Conservation (phyloP, 306 rosid species). For the Rosa chinensis region DNA sequence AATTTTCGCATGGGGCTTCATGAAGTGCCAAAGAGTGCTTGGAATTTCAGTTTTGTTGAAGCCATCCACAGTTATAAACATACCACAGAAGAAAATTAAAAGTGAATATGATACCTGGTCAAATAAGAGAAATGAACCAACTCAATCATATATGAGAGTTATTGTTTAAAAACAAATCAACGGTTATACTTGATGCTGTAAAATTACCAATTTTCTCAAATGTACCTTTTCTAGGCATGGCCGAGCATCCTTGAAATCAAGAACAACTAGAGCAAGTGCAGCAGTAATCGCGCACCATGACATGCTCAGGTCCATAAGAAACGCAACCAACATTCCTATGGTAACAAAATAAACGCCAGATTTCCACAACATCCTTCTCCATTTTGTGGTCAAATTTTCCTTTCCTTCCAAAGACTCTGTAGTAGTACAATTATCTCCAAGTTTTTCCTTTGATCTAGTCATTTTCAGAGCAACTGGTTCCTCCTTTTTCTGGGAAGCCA, state of each 20-base stretch:
- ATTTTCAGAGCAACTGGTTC: constrained; percentile 38
- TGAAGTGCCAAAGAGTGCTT: constrained; percentile 69
- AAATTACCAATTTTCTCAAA: not conserved
- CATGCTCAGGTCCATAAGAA: constrained; percentile 79
- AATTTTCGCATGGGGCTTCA: constrained; percentile 68
- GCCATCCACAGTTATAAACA: constrained; percentile 91
- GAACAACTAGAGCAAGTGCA: constrained; percentile 79
- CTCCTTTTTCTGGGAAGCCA: constrained; percentile 34
- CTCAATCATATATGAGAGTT: not conserved
- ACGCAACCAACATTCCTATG: constrained; percentile 70
- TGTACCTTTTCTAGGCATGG: constrained; percentile 85
- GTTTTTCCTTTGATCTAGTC: constrained; percentile 27
- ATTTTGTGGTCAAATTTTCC: constrained; percentile 27
- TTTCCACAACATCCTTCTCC: constrained; percentile 65
- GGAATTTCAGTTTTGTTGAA: constrained; percentile 89
- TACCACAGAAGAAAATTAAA: constrained; percentile 87
- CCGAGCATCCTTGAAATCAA: constrained; percentile 89
- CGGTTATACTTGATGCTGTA: not conserved
- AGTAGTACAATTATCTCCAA: constrained; percentile 15
- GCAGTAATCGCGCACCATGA: constrained; percentile 92
- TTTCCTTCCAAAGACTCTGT: constrained; percentile 30
- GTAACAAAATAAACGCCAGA: constrained; percentile 63
- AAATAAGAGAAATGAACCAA: constrained; percentile 18
- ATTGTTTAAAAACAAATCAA: not conserved
- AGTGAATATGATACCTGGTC: constrained; percentile 88